Percentiles rank a stretch among this genome's conserved stretches.
Evolutionary conservation across 106 monocot genomes (phyloP).

Genomic region (Dendrobium huoshanense): DNA sequence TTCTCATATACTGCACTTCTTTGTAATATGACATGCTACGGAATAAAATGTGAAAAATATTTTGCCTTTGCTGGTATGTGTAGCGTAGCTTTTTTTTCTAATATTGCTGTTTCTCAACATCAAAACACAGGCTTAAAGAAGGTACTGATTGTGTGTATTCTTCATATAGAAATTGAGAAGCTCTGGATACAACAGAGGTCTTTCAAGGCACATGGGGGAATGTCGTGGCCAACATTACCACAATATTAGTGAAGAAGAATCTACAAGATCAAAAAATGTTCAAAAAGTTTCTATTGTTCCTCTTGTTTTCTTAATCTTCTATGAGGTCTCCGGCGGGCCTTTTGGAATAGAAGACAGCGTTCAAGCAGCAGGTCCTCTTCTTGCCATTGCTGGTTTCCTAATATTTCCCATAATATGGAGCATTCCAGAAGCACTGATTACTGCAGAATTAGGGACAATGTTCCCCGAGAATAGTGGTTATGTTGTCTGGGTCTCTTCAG

Average conservation of each 20-base stretch:
- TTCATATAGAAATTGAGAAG: conserved; percentile 27
- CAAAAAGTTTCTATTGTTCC: conserved; percentile 49
- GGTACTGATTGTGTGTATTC: not conserved
- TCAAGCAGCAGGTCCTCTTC: conserved; percentile 56
- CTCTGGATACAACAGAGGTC: not conserved
- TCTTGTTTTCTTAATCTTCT: conserved; percentile 69
- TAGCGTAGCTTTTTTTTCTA: not conserved
- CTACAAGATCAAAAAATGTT: conserved; percentile 16
- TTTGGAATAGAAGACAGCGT: conserved; percentile 73
- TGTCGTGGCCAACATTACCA: conserved; percentile 14
- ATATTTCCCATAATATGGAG: conserved; percentile 73
- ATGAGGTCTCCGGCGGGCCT: conserved; percentile 76
- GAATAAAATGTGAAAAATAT: not conserved
- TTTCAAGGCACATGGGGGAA: conserved; percentile 31
- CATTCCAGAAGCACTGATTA: conserved; percentile 73
- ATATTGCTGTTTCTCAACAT: not conserved
- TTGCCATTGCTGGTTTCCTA: conserved; percentile 55
- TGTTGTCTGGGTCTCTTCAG: conserved; percentile 68
- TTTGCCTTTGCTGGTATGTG: not conserved
- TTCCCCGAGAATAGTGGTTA: conserved; percentile 78
- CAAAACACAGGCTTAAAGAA: not conserved
- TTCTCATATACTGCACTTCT: not conserved
- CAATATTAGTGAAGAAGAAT: conserved; percentile 14
- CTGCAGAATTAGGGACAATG: conserved; percentile 70
- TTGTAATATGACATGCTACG: not conserved